These are phyloP conservation scores for Fusarium illudens DNA, from an alignment of 2,329 filamentous ascomycete species.

Conservation along the genomic window DNA sequence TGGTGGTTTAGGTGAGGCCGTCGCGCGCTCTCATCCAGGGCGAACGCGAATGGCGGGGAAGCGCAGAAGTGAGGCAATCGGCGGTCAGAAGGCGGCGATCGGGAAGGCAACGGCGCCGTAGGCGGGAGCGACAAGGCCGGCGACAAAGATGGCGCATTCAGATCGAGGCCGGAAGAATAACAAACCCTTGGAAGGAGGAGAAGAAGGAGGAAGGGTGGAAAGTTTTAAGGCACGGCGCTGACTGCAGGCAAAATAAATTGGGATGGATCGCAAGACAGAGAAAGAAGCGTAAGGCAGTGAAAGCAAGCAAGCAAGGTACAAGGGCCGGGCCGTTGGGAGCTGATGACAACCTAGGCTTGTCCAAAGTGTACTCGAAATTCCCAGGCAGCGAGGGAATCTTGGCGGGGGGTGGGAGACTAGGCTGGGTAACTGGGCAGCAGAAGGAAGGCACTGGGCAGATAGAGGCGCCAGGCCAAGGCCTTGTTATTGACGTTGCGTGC, in stretches of 20 bases:
- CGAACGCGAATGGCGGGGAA: conserved; percentile 32
- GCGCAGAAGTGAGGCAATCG: conserved; percentile 26
- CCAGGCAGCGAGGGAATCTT: conserved; percentile 25
- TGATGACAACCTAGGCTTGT: conserved; percentile 30
- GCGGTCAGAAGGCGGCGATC: conserved; percentile 35
- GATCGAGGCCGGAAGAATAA: background rate
- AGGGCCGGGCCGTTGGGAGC: conserved; percentile 24
- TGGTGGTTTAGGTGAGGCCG: conserved; percentile 3
- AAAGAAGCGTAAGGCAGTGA: conserved; percentile 4
- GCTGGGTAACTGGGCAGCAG: background rate
- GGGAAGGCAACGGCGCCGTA: conserved; percentile 13
- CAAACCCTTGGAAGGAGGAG: background rate
- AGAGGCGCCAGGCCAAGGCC: background rate
- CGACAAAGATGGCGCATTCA: conserved; percentile 31
- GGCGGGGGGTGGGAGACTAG: conserved; percentile 7
- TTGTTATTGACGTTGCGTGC: background rate
- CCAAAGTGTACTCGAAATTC: background rate
- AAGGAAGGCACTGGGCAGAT: background rate
- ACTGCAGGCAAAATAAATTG: conserved; percentile 7
- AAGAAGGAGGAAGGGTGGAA: background rate
- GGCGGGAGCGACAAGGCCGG: background rate
- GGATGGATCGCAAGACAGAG: background rate
- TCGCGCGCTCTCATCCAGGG: conserved; percentile 33
- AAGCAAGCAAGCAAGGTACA: conserved; percentile 1
- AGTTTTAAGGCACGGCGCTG: background rate